Conservation (phyloP, 2,329 filamentous ascomycete species). For the Teratosphaeriaceae sp. region DNA sequence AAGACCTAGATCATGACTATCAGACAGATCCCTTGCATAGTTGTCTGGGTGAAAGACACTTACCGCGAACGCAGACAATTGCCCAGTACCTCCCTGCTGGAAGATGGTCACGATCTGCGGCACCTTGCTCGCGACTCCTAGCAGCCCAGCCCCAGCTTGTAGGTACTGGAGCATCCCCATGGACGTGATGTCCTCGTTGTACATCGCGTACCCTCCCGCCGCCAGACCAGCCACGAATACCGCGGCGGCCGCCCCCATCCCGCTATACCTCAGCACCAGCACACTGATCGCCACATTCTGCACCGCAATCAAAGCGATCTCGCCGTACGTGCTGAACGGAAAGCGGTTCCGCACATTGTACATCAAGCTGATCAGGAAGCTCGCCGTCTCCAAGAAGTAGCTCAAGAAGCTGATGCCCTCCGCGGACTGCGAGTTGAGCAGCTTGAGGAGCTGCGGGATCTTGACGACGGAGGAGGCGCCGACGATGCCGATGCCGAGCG, state of each 20-base stretch:
- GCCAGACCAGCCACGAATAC: slow-evolving; percentile 73
- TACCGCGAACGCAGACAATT: slow-evolving; percentile 94
- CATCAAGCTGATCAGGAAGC: slow-evolving; percentile 81
- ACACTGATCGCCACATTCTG: slow-evolving; percentile 90
- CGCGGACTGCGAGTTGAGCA: slow-evolving; percentile 71
- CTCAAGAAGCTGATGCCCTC: slow-evolving; percentile 82
- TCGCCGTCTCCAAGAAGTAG: slow-evolving; percentile 84
- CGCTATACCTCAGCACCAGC: slow-evolving; percentile 77
- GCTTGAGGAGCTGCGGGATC: slow-evolving; percentile 92
- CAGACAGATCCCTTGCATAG: too few relatives aligned
- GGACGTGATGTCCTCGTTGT: slow-evolving; percentile 58
- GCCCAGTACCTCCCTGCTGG: slow-evolving; percentile 79
- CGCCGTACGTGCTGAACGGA: slow-evolving; percentile 94
- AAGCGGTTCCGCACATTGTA: slow-evolving; percentile 91
- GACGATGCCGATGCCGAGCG: slow-evolving; percentile 88
- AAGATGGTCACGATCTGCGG: slow-evolving; percentile 89
- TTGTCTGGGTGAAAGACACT: too few relatives aligned
- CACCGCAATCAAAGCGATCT: slow-evolving; percentile 83
- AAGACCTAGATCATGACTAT: slow-evolving; percentile 91
- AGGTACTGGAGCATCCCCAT: slow-evolving; percentile 63
- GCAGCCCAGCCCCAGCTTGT: slow-evolving; percentile 74
- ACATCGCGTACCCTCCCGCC: slow-evolving; percentile 61
- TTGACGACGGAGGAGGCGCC: slow-evolving; percentile 87
- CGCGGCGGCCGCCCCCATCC: slow-evolving; percentile 60
- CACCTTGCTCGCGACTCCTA: slow-evolving; percentile 84